Evolutionary conservation across 805 yeast species (phyloP).

Genomic region (Starmerella scarabaei): DNA sequence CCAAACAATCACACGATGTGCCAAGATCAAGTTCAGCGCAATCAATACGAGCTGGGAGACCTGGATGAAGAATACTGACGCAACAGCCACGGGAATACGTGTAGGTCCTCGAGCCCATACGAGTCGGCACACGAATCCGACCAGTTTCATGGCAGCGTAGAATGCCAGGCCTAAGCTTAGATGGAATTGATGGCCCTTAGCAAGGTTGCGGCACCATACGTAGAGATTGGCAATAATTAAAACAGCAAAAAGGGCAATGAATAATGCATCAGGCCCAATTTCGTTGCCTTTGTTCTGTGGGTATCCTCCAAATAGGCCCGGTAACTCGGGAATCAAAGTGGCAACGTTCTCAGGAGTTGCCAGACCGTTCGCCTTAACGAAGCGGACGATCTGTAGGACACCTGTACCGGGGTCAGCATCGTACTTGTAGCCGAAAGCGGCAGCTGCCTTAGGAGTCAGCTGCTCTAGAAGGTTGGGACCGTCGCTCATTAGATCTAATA

Average conservation of each 20-base stretch:
- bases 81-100: conserved; percentile 38
- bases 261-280: conserved; percentile 47
- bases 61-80: conserved; percentile 43
- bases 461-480: conserved; percentile 6
- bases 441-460: conserved; percentile 18
- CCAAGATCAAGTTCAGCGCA: conserved; percentile 48
- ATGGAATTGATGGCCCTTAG: conserved; percentile 50
- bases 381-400: conserved; percentile 17
- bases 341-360: conserved; percentile 13
- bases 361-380: conserved; percentile 13
- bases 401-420: conserved; percentile 24
- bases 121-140: conserved; percentile 49
- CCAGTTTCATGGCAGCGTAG: conserved; percentile 39
- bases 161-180: conserved; percentile 41
- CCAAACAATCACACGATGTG: conserved; percentile 66
- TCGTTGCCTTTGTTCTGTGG: conserved; percentile 30
- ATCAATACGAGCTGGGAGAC: conserved; percentile 47
- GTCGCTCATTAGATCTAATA: no score
- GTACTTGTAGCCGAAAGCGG: conserved; percentile 12
- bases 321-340: conserved; percentile 24
- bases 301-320: conserved; percentile 45
- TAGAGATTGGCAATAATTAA: conserved; percentile 36
- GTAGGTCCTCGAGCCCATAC: conserved; percentile 46
- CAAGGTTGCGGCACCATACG: conserved; percentile 37
- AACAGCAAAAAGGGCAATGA: conserved; percentile 40